Evolutionary conservation across 495 filamentous ascomycete genomes (phyloP).

Genomic region (Aspergillus carlsbadensis): DNA sequence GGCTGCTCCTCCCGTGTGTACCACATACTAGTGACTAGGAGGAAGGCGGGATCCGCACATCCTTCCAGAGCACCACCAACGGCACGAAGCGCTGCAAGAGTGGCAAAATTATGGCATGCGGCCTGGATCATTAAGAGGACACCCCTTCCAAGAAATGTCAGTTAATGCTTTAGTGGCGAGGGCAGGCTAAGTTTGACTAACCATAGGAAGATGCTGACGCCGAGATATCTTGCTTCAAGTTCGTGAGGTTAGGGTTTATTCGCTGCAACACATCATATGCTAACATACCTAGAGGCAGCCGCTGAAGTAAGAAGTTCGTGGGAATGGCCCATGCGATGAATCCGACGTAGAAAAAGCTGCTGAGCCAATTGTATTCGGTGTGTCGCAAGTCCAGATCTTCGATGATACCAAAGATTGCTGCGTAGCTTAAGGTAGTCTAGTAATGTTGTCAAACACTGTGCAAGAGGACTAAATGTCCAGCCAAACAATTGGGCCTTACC

Average conservation of each 20-base stretch:
- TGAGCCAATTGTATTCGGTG: slow-evolving; percentile 50
- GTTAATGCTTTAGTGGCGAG: neutral
- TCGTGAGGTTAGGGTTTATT: slow-evolving; percentile 7
- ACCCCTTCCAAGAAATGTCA: slow-evolving; percentile 33
- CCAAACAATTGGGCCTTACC: slow-evolving; percentile 23
- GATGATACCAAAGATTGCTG: slow-evolving; percentile 57
- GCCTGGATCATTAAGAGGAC: slow-evolving; percentile 57
- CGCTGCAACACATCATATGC: too few relatives aligned
- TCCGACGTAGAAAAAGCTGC: slow-evolving; percentile 50
- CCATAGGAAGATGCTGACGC: slow-evolving; percentile 60
- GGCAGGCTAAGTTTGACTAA: slow-evolving; percentile 11
- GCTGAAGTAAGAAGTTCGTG: slow-evolving; percentile 55
- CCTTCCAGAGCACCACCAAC: slow-evolving; percentile 56
- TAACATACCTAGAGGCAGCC: slow-evolving; percentile 50
- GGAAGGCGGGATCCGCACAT: slow-evolving; percentile 39
- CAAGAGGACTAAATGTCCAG: neutral
- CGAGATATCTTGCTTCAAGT: slow-evolving; percentile 51
- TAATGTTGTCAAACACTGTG: slow-evolving; percentile 14
- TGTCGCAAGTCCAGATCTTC: slow-evolving; percentile 48
- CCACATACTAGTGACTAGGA: slow-evolving; percentile 45
- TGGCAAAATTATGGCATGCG: slow-evolving; percentile 51
- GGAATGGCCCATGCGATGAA: slow-evolving; percentile 53
- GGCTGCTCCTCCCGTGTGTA: slow-evolving; percentile 59
- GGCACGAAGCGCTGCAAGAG: slow-evolving; percentile 53
- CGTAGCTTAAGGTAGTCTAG: slow-evolving; percentile 56